phyloP scores from a whole-genome alignment of 2,329 filamentous ascomycete genomes.

The Rosellinia necatrix region DNA sequence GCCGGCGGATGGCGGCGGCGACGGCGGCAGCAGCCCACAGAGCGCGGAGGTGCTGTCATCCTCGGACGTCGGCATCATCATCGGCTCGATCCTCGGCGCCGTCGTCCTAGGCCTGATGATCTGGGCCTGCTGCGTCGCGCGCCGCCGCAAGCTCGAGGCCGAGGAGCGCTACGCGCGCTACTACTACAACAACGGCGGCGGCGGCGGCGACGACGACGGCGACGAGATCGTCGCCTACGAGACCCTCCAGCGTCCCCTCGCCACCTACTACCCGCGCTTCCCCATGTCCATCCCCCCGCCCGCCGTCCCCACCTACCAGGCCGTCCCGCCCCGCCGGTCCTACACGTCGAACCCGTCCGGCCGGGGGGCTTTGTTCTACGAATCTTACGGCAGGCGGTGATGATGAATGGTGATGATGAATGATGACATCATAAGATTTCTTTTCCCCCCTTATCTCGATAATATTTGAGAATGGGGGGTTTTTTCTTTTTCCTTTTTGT shows the following conservation, averaged over 20 bases:
- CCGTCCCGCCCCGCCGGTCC: not conserved
- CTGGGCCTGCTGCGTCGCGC: constrained; percentile 31
- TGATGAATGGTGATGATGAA: not conserved
- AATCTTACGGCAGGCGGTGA: not conserved
- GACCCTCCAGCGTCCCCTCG: not conserved
- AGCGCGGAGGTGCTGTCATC: constrained; percentile 30
- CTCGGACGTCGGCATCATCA: constrained; percentile 36
- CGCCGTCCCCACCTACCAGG: constrained; percentile 27
- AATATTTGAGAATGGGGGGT: too few species aligned
- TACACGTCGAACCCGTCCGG: constrained; percentile 21
- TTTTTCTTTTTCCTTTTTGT: too few species aligned
- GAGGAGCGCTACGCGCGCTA: constrained; percentile 27
- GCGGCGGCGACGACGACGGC: constrained; percentile 9
- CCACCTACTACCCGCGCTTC: constrained; percentile 31
- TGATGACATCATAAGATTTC: too few species aligned
- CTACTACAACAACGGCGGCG: constrained; percentile 23
- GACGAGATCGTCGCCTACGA: not conserved
- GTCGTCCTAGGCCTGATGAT: constrained; percentile 32
- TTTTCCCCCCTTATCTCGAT: too few species aligned
- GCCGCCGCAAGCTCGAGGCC: constrained; percentile 25
- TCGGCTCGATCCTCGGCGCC: constrained; percentile 35
- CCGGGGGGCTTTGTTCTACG: constrained; percentile 4
- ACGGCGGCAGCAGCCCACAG: constrained; percentile 9
- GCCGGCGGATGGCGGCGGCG: too few species aligned
- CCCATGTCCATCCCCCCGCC: constrained; percentile 37